Conservation (phyloP, 1,284 basidiomycete species). For the Rhodotorula sp. region DNA sequence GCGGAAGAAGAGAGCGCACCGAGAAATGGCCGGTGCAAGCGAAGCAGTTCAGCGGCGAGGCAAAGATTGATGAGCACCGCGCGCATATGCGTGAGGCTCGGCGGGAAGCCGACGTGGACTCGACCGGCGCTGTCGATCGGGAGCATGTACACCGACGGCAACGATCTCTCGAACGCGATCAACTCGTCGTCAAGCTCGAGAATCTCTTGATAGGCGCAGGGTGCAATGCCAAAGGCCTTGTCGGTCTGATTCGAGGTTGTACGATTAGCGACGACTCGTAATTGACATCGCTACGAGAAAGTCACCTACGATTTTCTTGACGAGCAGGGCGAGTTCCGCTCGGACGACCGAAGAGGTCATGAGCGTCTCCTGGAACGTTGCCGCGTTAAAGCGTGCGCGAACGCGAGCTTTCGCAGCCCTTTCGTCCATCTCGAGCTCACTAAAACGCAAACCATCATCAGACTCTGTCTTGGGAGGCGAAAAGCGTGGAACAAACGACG, state of each 20-base stretch:
- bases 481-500: neutral
- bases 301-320: constrained; percentile 21
- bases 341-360: constrained; percentile 15
- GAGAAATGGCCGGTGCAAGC: constrained; percentile 32
- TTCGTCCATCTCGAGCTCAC: constrained; percentile 17
- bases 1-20: constrained; percentile 1
- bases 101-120: constrained; percentile 1
- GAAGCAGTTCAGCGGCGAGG: constrained; percentile 21
- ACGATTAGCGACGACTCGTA: neutral
- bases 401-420: constrained; percentile 13
- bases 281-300: neutral
- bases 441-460: neutral
- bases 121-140: constrained; percentile 6
- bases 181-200: constrained; percentile 16
- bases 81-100: constrained; percentile 6
- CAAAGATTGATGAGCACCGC: constrained; percentile 17
- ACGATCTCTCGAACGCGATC: constrained; percentile 11
- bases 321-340: constrained; percentile 9
- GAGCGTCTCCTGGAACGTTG: constrained; percentile 16
- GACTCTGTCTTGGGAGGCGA: neutral
- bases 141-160: constrained; percentile 12
- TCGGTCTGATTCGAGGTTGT: constrained; percentile 11
- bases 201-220: constrained; percentile 11
- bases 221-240: constrained; percentile 9
- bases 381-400: constrained; percentile 1